Percentiles rank a stretch among this genome's conserved stretches.
Evolutionary conservation across 176 grass and related monocot genomes (phyloP).

Genomic region (Rhynchospora tenuis): DNA sequence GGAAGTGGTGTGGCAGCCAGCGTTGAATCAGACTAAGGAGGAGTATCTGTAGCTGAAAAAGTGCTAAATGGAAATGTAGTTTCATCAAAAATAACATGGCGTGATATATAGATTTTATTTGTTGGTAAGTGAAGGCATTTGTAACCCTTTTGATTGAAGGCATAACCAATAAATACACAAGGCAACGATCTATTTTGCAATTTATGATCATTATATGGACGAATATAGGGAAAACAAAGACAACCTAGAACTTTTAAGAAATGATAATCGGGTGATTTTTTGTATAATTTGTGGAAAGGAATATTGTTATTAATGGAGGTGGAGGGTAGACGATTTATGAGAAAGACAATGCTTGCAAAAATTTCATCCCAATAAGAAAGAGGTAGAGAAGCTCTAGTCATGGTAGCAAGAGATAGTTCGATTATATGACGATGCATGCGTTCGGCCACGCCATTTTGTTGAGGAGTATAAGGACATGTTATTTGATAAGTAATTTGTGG

Average conservation of each 20-base stretch:
- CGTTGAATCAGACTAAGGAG: neutral
- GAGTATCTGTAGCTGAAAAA: too few relatives aligned
- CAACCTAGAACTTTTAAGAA: neutral
- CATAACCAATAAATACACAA: neutral
- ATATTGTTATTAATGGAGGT: neutral
- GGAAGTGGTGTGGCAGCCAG: neutral
- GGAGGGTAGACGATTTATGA: neutral
- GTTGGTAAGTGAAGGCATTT: too few relatives aligned
- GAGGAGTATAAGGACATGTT: neutral
- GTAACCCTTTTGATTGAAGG: too few relatives aligned
- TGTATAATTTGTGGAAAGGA: neutral
- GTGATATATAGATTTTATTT: too few relatives aligned
- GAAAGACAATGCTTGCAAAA: neutral
- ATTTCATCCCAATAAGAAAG: too few relatives aligned
- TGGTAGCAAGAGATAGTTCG: too few relatives aligned
- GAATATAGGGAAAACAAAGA: neutral
- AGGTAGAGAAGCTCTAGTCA: too few relatives aligned
- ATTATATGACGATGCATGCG: too few relatives aligned
- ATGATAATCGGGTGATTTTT: neutral
- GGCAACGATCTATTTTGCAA: neutral
- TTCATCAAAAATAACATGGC: slow-evolving; percentile 13
- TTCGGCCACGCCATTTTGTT: neutral
- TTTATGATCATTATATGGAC: neutral
- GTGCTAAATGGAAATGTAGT: neutral
- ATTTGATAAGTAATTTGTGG: neutral